phyloP scores from a whole-genome alignment of 805 yeast species.

The Candida morakotiae region DNA sequence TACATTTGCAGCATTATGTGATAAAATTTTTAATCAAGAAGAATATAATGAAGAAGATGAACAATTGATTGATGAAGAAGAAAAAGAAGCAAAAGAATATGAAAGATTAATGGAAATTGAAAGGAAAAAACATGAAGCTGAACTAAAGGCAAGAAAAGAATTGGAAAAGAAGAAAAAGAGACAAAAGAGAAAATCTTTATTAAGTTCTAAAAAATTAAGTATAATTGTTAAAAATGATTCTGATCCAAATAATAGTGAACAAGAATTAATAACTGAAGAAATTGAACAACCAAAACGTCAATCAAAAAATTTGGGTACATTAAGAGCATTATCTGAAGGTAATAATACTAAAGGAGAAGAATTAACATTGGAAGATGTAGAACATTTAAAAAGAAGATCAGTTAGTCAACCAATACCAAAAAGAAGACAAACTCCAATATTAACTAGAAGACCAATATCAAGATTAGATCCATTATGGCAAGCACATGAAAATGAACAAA shows the following conservation, averaged over 20 bases:
- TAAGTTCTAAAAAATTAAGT: conserved; percentile 34
- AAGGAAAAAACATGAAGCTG: conserved; percentile 50
- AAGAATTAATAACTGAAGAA: conserved; percentile 22
- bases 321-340: conserved; percentile 37
- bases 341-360: conserved; percentile 31
- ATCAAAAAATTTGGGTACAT: conserved; percentile 19
- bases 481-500: conserved; percentile 46
- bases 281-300: conserved; percentile 36
- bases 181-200: conserved; percentile 36
- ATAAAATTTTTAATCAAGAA: conserved; percentile 71
- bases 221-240: conserved; percentile 33
- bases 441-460: conserved; percentile 54
- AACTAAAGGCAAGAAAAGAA: conserved; percentile 43
- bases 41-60: conserved; percentile 47
- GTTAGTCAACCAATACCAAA: conserved; percentile 39
- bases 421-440: conserved; percentile 30
- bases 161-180: conserved; percentile 43
- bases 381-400: conserved; percentile 41
- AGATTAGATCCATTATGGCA: conserved; percentile 54
- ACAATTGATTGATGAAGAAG: conserved; percentile 38
- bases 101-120: conserved; percentile 46
- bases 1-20: conserved; percentile 74
- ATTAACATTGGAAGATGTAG: conserved; percentile 44
- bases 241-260: conserved; percentile 21
- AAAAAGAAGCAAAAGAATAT: conserved; percentile 38